phyloP scores from a whole-genome alignment of 78 protist genomes.

The Speleostelium caveatum region DNA sequence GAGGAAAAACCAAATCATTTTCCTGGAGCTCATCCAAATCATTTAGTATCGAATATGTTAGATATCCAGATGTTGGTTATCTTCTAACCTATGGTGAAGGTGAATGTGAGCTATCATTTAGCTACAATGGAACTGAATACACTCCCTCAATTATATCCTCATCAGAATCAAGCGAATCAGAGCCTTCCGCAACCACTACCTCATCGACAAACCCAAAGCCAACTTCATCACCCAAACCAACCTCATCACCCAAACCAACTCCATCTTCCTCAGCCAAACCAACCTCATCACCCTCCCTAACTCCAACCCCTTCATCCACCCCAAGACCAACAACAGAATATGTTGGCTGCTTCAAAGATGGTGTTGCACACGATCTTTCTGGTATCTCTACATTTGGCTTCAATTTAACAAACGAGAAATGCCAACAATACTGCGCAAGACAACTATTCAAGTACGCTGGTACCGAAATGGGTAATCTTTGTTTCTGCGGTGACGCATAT shows the following conservation, averaged over 20 bases:
- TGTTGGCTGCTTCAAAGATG: constrained; percentile 42
- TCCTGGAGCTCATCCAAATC: not conserved
- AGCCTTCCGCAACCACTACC: not conserved
- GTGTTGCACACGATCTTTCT: constrained; percentile 41
- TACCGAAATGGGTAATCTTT: constrained; percentile 20
- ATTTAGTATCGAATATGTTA: not conserved
- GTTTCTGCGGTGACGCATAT: constrained; percentile 41
- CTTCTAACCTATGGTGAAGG: constrained; percentile 39
- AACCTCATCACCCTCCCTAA: constrained; percentile 8
- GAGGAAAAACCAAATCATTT: not conserved
- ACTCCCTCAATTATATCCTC: not conserved
- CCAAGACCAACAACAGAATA: not conserved
- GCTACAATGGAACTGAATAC: constrained; percentile 24
- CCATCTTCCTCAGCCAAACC: not conserved
- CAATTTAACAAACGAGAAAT: constrained; percentile 26
- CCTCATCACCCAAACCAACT: not conserved
- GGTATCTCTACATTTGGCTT: not conserved
- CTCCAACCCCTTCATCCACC: not conserved
- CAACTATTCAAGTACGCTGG: constrained; percentile 26
- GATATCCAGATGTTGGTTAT: constrained; percentile 61
- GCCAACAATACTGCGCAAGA: constrained; percentile 20
- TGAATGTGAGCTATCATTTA: constrained; percentile 20
- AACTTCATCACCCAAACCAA: not conserved
- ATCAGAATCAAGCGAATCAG: not conserved
- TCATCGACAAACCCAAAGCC: not conserved